Evolutionary conservation across 139 green algal species (phyloP).

Genomic region (Desmodesmus armatus): DNA sequence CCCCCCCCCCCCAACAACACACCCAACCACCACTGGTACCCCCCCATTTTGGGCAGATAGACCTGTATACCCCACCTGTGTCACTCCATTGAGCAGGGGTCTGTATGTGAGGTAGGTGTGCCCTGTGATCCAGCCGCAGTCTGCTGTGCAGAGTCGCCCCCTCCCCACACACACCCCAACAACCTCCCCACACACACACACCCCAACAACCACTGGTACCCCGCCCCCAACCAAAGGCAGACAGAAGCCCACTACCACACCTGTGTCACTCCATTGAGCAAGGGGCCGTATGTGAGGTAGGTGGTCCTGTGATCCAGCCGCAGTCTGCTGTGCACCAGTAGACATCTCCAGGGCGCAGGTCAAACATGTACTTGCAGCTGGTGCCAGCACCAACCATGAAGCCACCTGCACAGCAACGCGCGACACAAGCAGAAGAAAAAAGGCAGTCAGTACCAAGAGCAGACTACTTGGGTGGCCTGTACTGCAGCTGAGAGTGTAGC

Average conservation of each 20-base stretch:
- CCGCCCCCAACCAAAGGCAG: no score
- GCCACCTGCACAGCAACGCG: conserved; percentile 55
- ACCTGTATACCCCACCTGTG: no score
- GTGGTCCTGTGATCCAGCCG: conserved; percentile 97
- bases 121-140: conserved; percentile 99
- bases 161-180: no score
- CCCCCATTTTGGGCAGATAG: no score
- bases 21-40: no score
- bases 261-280: conserved; percentile 86
- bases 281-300: conserved; percentile 89
- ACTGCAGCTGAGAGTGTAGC: no score
- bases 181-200: no score
- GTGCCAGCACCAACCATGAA: conserved; percentile 86
- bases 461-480: no score
- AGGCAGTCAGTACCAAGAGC: not conserved
- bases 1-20: no score
- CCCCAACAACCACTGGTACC: no score
- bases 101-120: conserved; percentile 89
- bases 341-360: conserved; percentile 84
- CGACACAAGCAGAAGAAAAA: not conserved
- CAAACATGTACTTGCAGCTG: conserved; percentile 91
- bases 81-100: conserved; percentile 90
- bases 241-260: no score
- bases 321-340: conserved; percentile 92
- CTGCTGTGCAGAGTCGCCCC: conserved; percentile 62